These are phyloP conservation scores for Colletotrichum karsti DNA, from an alignment of 2,329 filamentous ascomycete genomes.

Conservation along the genomic window DNA sequence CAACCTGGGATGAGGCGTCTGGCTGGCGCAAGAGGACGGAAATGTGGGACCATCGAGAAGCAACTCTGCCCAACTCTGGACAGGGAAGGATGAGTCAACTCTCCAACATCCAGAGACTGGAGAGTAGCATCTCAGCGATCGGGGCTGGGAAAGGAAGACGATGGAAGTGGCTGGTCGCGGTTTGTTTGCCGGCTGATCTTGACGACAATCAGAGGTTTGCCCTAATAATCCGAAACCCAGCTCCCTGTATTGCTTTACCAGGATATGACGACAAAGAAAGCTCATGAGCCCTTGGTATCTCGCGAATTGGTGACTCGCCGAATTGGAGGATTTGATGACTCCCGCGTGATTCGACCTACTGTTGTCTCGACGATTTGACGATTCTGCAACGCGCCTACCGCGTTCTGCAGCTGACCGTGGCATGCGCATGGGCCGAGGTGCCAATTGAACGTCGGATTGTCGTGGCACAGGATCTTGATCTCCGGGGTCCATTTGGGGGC, in stretches of 20 bases:
- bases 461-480: slow-evolving; percentile 22
- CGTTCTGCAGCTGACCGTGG: background rate
- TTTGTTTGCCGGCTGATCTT: background rate
- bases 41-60: slow-evolving; percentile 28
- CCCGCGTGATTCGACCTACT: background rate
- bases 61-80: slow-evolving; percentile 31
- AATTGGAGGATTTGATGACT: background rate
- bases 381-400: slow-evolving; percentile 22
- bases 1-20: slow-evolving; percentile 30
- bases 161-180: slow-evolving; percentile 16
- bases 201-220: background rate
- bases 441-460: slow-evolving; percentile 4
- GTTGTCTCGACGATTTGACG: background rate
- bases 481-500: slow-evolving; percentile 7
- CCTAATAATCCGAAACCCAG: slow-evolving; percentile 13
- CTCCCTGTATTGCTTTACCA: slow-evolving; percentile 11
- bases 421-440: slow-evolving; percentile 16
- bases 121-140: background rate
- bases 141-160: slow-evolving; percentile 4
- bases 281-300: background rate
- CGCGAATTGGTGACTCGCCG: background rate
- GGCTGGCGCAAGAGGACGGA: slow-evolving; percentile 21
- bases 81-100: slow-evolving; percentile 31
- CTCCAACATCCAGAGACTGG: slow-evolving; percentile 1
- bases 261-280: background rate